These are phyloP conservation scores for Solanum gandarillasii DNA, from an alignment of 257 asterid genomes.

Conservation along the genomic window DNA sequence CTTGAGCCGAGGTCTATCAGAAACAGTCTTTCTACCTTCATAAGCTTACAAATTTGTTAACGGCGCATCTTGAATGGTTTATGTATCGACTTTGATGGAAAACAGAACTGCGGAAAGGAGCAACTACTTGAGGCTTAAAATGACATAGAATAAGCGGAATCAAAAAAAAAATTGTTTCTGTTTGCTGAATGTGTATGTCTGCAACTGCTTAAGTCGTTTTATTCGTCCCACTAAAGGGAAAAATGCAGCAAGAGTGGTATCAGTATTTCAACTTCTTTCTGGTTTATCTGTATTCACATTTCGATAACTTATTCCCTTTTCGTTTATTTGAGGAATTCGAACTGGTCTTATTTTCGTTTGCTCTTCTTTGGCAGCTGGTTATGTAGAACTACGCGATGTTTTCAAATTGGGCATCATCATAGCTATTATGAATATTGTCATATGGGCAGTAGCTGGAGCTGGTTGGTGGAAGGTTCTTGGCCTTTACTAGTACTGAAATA, in stretches of 20 bases:
- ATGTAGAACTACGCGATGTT: slow-evolving; percentile 48
- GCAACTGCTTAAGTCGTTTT: neutral
- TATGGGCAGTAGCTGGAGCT: slow-evolving; percentile 60
- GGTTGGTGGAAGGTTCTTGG: slow-evolving; percentile 87
- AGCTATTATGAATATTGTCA: slow-evolving; percentile 43
- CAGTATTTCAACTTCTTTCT: neutral
- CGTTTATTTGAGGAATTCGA: neutral
- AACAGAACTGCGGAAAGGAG: neutral
- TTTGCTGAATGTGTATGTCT: neutral
- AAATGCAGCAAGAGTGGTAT: neutral
- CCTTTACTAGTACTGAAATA: slow-evolving; percentile 40
- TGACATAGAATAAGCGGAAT: neutral
- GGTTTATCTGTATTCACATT: neutral
- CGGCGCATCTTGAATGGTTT: neutral
- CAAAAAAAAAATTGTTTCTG: neutral
- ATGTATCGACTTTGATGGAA: neutral
- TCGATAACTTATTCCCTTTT: neutral
- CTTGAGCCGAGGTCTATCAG: neutral
- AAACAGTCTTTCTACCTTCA: neutral
- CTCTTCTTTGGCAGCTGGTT: slow-evolving; percentile 52
- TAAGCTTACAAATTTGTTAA: neutral
- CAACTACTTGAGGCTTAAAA: neutral
- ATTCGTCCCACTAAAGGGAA: neutral
- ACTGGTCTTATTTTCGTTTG: neutral
- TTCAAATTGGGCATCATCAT: slow-evolving; percentile 50